These are phyloP conservation scores for Exophiala sideris DNA, from an alignment of 2,329 filamentous ascomycete genomes.

Conservation along the genomic window DNA sequence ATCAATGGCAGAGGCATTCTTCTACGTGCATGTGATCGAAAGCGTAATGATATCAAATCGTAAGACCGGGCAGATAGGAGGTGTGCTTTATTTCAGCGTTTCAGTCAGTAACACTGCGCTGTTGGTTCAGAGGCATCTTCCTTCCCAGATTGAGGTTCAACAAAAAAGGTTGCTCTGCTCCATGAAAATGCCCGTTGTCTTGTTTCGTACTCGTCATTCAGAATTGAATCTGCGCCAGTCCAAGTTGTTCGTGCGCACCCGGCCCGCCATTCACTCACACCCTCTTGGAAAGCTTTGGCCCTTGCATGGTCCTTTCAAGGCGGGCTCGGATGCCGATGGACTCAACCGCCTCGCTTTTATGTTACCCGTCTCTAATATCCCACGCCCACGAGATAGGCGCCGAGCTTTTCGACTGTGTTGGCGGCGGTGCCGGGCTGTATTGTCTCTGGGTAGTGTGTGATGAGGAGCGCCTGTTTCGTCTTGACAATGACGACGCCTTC, in stretches of 20 bases:
- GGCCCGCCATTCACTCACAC: too few species aligned
- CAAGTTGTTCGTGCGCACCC: background rate
- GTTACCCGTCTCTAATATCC: conserved; percentile 59
- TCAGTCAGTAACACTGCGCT: too few species aligned
- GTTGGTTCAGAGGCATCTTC: background rate
- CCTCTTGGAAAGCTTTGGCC: background rate
- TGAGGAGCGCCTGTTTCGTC: conserved; percentile 81
- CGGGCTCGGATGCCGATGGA: too few species aligned
- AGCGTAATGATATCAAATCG: too few species aligned
- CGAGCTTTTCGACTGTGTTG: conserved; percentile 75
- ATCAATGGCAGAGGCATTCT: too few species aligned
- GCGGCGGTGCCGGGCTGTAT: conserved; percentile 72
- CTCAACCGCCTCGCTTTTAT: background rate
- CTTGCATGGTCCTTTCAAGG: background rate
- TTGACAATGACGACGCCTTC: conserved; percentile 79
- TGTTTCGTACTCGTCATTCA: background rate
- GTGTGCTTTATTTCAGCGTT: too few species aligned
- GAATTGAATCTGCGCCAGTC: background rate
- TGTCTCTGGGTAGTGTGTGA: conserved; percentile 78
- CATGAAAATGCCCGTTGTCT: background rate
- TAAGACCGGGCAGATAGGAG: too few species aligned
- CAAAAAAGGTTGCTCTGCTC: background rate
- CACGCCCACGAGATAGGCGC: conserved; percentile 76
- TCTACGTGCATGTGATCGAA: too few species aligned
- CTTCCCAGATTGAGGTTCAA: background rate